phyloP scores from a whole-genome alignment of 495 filamentous ascomycete genomes.

The Tuber borchii region DNA sequence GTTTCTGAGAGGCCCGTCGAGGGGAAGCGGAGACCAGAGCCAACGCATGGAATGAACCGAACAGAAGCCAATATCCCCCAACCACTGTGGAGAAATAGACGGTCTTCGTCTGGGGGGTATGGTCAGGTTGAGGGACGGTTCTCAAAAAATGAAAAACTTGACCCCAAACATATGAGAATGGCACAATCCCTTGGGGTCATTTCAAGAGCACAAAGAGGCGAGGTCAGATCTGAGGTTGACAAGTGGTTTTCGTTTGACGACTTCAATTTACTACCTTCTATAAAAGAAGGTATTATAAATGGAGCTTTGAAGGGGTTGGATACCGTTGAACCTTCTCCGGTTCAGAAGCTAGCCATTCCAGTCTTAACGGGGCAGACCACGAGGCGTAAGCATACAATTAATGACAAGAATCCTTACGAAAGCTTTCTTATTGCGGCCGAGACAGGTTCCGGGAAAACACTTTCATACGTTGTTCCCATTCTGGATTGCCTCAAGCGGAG shows the following conservation, averaged over 20 bases:
- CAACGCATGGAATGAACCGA: constrained; percentile 74
- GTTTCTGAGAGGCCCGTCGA: constrained; percentile 49
- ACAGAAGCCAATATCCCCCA: constrained; percentile 56
- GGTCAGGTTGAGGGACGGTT: background rate
- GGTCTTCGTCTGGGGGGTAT: background rate
- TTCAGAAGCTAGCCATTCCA: constrained; percentile 83
- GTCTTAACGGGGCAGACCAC: constrained; percentile 53
- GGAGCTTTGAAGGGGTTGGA: constrained; percentile 66
- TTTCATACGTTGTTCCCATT: constrained; percentile 78
- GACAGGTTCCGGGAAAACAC: constrained; percentile 92
- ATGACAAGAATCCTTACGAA: constrained; percentile 41
- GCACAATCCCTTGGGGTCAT: constrained; percentile 68
- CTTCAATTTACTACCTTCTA: constrained; percentile 63
- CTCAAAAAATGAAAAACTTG: constrained; percentile 41
- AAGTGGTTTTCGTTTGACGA: constrained; percentile 69
- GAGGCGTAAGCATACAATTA: constrained; percentile 11
- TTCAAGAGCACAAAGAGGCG: constrained; percentile 61
- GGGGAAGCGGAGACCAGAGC: constrained; percentile 47
- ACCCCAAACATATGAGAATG: constrained; percentile 91
- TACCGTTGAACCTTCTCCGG: constrained; percentile 71
- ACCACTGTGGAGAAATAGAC: background rate
- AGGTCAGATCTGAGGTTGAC: constrained; percentile 62
- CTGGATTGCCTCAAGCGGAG: constrained; percentile 75
- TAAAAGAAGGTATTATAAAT: constrained; percentile 64
- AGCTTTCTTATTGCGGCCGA: constrained; percentile 89